Evolutionary conservation across 805 yeast genomes (phyloP).

Genomic region (Ogataea salicorniae): DNA sequence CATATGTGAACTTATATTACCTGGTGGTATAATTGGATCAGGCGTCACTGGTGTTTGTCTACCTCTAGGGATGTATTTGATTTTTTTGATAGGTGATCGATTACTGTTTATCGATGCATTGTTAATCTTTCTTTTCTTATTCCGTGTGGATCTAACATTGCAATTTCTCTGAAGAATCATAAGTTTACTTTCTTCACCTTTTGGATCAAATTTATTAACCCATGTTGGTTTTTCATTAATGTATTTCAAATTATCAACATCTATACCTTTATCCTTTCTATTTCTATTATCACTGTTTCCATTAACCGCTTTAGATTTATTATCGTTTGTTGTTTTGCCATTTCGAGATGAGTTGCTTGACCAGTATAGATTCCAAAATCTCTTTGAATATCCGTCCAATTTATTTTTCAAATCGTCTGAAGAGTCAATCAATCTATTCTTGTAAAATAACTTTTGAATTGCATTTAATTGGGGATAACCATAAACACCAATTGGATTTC

Average conservation of each 20-base stretch:
- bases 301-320: background rate
- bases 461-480: constrained; percentile 57
- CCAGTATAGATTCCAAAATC: constrained; percentile 57
- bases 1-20: constrained; percentile 18
- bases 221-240: constrained; percentile 26
- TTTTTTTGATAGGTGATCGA: constrained; percentile 15
- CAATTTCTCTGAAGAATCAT: background rate
- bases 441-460: constrained; percentile 48
- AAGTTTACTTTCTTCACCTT: constrained; percentile 16
- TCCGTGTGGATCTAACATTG: background rate
- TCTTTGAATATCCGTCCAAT: constrained; percentile 31
- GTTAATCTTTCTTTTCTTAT: background rate
- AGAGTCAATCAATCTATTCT: constrained; percentile 41
- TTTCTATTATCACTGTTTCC: constrained; percentile 9
- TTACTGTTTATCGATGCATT: constrained; percentile 2
- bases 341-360: constrained; percentile 8
- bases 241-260: constrained; percentile 27
- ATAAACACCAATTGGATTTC: constrained; percentile 48
- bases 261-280: constrained; percentile 32
- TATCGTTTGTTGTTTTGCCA: background rate
- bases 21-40: constrained; percentile 21
- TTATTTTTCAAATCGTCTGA: constrained; percentile 27
- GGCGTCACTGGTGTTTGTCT: constrained; percentile 20
- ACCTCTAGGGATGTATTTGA: constrained; percentile 13
- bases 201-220: constrained; percentile 23